A percentile compares a stretch with the other conserved stretches of the same genome.
Evolutionary conservation across 2,329 filamentous ascomycete species (phyloP).

Genomic region (Penicillium sp.): DNA sequence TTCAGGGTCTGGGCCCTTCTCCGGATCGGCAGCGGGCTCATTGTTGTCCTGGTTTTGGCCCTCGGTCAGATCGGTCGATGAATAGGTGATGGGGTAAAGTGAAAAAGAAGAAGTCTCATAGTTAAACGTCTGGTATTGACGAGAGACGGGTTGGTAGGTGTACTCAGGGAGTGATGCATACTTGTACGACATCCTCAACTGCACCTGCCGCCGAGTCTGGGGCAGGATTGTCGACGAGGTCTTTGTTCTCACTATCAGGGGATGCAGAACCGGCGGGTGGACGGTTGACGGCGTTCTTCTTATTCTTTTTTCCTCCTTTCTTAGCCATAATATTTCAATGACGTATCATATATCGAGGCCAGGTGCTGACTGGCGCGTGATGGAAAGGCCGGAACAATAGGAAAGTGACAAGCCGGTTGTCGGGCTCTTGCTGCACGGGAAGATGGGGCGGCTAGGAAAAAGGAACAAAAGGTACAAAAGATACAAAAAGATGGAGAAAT

Average conservation of each 20-base stretch:
- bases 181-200: constrained; percentile 43
- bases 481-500: constrained; percentile 25
- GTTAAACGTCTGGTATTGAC: constrained; percentile 49
- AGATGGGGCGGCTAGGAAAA: constrained; percentile 26
- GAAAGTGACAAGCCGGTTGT: constrained; percentile 29
- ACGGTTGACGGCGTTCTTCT: constrained; percentile 32
- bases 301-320: constrained; percentile 39
- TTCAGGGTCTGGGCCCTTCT: constrained; percentile 30
- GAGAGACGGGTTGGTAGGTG: constrained; percentile 45
- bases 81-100: constrained; percentile 38
- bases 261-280: constrained; percentile 31
- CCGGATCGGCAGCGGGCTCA: constrained; percentile 29
- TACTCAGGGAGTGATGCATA: constrained; percentile 48
- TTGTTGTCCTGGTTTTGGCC: constrained; percentile 42
- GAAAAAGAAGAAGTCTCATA: constrained; percentile 39
- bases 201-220: constrained; percentile 33
- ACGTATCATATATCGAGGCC: constrained; percentile 29
- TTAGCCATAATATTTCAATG: constrained; percentile 41
- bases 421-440: constrained; percentile 26
- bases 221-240: constrained; percentile 24
- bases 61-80: constrained; percentile 36
- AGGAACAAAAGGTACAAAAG: constrained; percentile 17
- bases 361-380: constrained; percentile 24
- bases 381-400: constrained; percentile 27
- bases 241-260: constrained; percentile 24